Evolutionary conservation across 768 basidiomycete genomes (phyloP).

Genomic region (Tulasnella sp.): DNA sequence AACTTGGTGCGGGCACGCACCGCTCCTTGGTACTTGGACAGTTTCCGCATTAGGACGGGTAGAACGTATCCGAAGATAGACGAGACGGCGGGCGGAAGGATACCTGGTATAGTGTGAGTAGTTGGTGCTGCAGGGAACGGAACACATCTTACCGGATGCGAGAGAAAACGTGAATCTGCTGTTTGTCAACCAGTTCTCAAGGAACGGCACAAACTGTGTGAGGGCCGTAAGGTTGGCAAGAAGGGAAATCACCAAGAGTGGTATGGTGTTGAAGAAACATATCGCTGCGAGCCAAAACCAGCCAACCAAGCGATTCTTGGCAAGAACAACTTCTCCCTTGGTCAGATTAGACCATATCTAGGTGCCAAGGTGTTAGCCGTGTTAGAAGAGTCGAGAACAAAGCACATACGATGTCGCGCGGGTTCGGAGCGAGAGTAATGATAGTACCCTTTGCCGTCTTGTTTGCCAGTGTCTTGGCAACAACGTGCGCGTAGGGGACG

Average conservation of each 20-base stretch:
- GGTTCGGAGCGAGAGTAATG: slow-evolving; percentile 70
- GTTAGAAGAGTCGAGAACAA: not conserved
- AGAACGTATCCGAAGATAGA: slow-evolving; percentile 83
- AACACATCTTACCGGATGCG: slow-evolving; percentile 47
- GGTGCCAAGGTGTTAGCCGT: not conserved
- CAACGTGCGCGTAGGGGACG: slow-evolving; percentile 69
- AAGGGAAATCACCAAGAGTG: slow-evolving; percentile 78
- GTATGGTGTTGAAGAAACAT: slow-evolving; percentile 91
- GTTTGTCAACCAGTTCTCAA: slow-evolving; percentile 52
- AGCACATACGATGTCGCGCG: slow-evolving; percentile 65
- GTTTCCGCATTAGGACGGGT: slow-evolving; percentile 81
- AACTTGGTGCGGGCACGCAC: slow-evolving; percentile 15
- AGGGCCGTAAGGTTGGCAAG: slow-evolving; percentile 67
- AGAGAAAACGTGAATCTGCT: slow-evolving; percentile 64
- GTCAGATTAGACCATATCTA: slow-evolving; percentile 89
- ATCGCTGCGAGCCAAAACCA: slow-evolving; percentile 63
- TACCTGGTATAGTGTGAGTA: slow-evolving; percentile 27
- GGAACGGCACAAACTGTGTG: slow-evolving; percentile 51
- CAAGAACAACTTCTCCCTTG: slow-evolving; percentile 50
- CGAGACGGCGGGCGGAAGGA: slow-evolving; percentile 80
- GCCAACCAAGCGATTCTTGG: slow-evolving; percentile 59
- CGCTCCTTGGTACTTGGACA: slow-evolving; percentile 57
- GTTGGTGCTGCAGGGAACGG: not conserved
- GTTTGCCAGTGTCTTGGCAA: slow-evolving; percentile 52
- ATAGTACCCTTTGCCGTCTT: slow-evolving; percentile 64